Evolutionary conservation across 495 filamentous ascomycete genomes (phyloP).

Genomic region (Podospora comata): DNA sequence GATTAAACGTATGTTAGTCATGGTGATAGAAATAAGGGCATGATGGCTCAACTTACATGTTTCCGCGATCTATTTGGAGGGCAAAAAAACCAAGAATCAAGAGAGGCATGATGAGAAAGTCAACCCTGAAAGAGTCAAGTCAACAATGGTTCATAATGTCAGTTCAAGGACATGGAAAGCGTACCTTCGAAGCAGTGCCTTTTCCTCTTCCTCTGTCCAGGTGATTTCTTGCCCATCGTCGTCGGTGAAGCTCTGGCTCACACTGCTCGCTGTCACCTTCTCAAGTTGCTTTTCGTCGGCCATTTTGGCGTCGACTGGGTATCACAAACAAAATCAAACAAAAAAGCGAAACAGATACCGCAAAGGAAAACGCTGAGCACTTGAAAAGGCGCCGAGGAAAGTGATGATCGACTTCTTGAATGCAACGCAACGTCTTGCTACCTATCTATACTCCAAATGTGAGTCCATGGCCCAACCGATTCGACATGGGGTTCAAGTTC

Average conservation of each 20-base stretch:
- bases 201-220: conserved; percentile 40
- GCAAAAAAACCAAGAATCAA: conserved; percentile 57
- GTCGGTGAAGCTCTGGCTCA: conserved; percentile 25
- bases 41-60: conserved; percentile 16
- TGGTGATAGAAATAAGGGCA: neutral
- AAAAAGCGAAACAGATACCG: neutral
- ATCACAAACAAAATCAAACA: neutral
- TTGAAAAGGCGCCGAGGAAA: neutral
- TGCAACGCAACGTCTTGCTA: neutral
- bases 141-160: neutral
- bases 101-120: conserved; percentile 50
- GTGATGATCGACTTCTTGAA: neutral
- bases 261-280: conserved; percentile 8
- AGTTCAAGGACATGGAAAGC: conserved; percentile 1
- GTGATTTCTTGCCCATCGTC: conserved; percentile 26
- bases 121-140: conserved; percentile 37
- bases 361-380: neutral
- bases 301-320: conserved; percentile 10
- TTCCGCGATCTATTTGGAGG: conserved; percentile 52
- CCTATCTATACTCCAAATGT: neutral
- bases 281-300: conserved; percentile 25
- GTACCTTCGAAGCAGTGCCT: conserved; percentile 35
- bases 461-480: neutral
- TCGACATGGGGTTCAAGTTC: neutral
- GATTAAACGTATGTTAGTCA: neutral